phyloP scores from a whole-genome alignment of 2,329 filamentous ascomycete species.

The Trichoderma sp. region DNA sequence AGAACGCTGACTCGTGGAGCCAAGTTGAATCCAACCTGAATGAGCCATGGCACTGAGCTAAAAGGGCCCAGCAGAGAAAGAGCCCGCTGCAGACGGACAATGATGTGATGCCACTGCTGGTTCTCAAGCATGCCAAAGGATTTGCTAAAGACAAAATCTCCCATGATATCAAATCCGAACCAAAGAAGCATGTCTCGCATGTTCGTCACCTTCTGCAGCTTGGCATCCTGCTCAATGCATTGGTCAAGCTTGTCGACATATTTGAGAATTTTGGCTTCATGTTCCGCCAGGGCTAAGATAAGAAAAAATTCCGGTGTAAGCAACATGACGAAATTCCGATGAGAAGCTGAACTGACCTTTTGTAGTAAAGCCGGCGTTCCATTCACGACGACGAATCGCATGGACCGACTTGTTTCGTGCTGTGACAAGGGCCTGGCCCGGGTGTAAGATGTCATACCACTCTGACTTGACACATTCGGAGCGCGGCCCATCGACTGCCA shows the following conservation, averaged over 20 bases:
- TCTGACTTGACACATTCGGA: constrained; percentile 28
- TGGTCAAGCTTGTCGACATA: not conserved
- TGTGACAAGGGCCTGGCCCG: constrained; percentile 23
- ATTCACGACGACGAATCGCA: not conserved
- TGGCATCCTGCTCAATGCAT: not conserved
- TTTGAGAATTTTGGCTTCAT: not conserved
- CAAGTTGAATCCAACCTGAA: not conserved
- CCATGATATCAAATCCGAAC: not conserved
- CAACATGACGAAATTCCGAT: not conserved
- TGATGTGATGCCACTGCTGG: not conserved
- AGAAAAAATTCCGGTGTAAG: not conserved
- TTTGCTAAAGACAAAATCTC: not conserved
- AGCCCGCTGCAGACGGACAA: not conserved
- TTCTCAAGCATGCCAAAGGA: not conserved
- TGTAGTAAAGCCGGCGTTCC: not conserved
- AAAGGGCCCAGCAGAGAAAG: not conserved
- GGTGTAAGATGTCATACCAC: constrained; percentile 29
- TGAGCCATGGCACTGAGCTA: not conserved
- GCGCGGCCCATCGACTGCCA: constrained; percentile 26
- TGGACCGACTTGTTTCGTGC: constrained; percentile 26
- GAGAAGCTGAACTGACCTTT: not conserved
- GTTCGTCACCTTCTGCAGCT: not conserved
- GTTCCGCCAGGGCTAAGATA: not conserved
- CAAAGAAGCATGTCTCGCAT: not conserved
- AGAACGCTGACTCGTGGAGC: not conserved